Percentiles rank a stretch among this genome's conserved stretches.
phyloP scores from a whole-genome alignment of 257 asterid species.

The Ballota nigra region DNA sequence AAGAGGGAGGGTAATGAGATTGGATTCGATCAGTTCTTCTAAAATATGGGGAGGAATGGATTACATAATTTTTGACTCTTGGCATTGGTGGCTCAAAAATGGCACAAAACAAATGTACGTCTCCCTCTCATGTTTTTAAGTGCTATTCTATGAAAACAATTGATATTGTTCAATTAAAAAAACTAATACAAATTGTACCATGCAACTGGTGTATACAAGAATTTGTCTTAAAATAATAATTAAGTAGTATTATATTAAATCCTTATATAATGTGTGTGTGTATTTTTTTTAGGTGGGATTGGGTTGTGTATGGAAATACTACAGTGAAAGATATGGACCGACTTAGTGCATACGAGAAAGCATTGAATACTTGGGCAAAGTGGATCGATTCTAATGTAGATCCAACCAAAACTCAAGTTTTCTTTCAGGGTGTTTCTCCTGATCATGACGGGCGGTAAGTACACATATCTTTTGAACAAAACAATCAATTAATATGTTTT shows the following conservation, averaged over 20 bases:
- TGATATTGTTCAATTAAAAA: no score
- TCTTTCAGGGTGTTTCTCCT: conserved; percentile 67
- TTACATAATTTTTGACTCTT: conserved; percentile 38
- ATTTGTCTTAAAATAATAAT: no score
- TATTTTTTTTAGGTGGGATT: conserved; percentile 53
- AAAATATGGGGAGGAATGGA: conserved; percentile 35
- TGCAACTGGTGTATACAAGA: no score
- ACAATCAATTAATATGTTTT: no score
- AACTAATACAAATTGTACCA: no score
- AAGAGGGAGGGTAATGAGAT: conserved; percentile 33
- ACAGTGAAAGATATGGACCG: conserved; percentile 46
- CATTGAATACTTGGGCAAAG: conserved; percentile 49
- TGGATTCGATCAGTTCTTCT: conserved; percentile 31
- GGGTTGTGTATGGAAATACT: conserved; percentile 37
- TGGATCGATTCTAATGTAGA: conserved; percentile 49
- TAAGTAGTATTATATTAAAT: no score
- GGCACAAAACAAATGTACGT: conserved; percentile 60
- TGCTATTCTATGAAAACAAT: no score
- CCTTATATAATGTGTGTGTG: no score
- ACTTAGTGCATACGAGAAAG: conserved; percentile 39
- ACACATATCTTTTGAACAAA: no score
- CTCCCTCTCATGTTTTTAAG: no score
- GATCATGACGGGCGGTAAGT: conserved; percentile 43
- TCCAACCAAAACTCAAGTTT: conserved; percentile 36
- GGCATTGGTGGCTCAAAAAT: conserved; percentile 65